Base-by-base conservation (phyloP, 306 rosid species). In the Castanea sativa region DNA sequence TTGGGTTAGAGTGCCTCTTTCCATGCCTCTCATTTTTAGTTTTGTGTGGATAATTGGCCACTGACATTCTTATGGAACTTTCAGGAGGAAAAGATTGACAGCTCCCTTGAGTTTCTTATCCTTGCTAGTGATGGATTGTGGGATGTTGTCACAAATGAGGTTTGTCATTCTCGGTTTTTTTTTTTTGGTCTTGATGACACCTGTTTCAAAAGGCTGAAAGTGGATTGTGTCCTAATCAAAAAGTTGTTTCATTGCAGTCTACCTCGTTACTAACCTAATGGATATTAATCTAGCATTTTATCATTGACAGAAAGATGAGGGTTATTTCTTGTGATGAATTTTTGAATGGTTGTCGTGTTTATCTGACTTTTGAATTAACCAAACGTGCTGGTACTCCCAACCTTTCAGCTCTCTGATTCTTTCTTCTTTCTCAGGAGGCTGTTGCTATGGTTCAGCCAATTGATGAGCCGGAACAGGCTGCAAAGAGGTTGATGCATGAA, bases 91-190 rank as follows among this genome's bases (percentile, higher is more conserved):
- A 94, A 88, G 80, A 82, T 94, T 69, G 98, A 94, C 75, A 91
- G 88, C 86, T 87, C 97, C 52, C 97, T 94, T 3, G 98, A 94
- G 86, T 92, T 94, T 88, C 98, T 94, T 79, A 94, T 94, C 78
- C 86, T 94, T 76, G 98, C 98, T 21, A 94, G 98, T 78, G 98
- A 94, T 70, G 98, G 98, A 69, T 81, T 94, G 78, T 94, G 98
- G 98, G 98, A 94, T 84, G 98, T 94, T 63, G 98, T 94, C 88
- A 49, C 98, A 71, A 94, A 94, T 69, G 97, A 94, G 98, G 98
- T 94, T 77, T 76, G 83, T 73, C 77, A 57, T 30, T 56, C 68
- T 25, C 27, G 27, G 27, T 25, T 25, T 25, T 21, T n/a, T 71
- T 8, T 23, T 25, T 76, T 2, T 45, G 60, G 70, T 30, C 68